phyloP scores from a whole-genome alignment of 192 early-diverging fungal genomes.

The Linnemannia schmuckeri region DNA sequence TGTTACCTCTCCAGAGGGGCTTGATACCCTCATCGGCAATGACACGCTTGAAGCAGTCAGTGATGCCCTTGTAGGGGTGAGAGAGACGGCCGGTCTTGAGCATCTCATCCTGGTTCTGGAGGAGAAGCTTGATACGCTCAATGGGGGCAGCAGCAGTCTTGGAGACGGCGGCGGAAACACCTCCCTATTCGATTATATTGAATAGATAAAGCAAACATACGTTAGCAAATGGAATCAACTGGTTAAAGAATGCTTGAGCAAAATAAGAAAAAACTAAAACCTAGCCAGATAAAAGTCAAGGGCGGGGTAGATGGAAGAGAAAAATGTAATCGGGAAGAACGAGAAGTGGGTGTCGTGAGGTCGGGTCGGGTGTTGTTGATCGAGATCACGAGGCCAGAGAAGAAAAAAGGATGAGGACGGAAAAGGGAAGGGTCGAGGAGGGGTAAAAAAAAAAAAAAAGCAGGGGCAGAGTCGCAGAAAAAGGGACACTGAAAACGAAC shows the following conservation, averaged over 20 bases:
- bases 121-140: slow-evolving; percentile 98
- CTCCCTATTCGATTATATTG: slow-evolving; percentile 67
- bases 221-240: neutral
- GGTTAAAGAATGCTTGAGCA: neutral
- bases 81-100: slow-evolving; percentile 84
- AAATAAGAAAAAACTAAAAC: neutral
- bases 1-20: slow-evolving; percentile 93
- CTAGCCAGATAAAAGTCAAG: neutral
- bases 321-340: neutral
- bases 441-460: neutral
- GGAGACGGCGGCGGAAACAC: slow-evolving; percentile 97
- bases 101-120: slow-evolving; percentile 95
- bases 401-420: neutral
- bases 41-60: slow-evolving; percentile 93
- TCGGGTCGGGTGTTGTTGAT: neutral
- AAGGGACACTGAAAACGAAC: neutral
- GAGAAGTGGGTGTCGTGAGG: neutral
- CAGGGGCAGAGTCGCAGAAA: neutral
- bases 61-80: slow-evolving; percentile 94
- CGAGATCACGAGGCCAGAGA: slow-evolving; percentile 1
- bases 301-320: neutral
- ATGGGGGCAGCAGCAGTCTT: slow-evolving; percentile 99
- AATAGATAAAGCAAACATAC: neutral
- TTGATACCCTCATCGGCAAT: slow-evolving; percentile 86
- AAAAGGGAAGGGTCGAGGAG: neutral